Evolutionary conservation across 345 rosid species (phyloP).

Genomic region (Odontarrhena argentea): DNA sequence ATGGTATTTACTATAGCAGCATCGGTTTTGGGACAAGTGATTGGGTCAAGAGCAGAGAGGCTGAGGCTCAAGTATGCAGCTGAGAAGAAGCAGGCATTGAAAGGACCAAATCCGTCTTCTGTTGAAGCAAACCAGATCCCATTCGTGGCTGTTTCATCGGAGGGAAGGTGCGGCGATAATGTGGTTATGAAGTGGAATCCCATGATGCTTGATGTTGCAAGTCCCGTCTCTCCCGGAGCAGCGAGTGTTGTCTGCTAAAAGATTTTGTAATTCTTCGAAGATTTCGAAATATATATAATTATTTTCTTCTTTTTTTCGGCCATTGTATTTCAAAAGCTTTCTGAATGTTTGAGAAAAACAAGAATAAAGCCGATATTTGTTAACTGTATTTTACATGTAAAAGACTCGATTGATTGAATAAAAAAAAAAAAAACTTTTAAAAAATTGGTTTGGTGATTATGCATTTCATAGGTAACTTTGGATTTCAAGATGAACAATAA

Average conservation of each 20-base stretch:
- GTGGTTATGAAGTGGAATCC: constrained; percentile 43
- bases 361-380: constrained; percentile 33
- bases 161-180: constrained; percentile 39
- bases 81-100: constrained; percentile 39
- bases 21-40: constrained; percentile 79
- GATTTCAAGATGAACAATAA: background rate
- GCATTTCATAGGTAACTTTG: background rate
- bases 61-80: constrained; percentile 61
- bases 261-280: constrained; percentile 21
- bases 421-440: background rate
- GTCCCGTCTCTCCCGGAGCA: constrained; percentile 39
- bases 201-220: constrained; percentile 36
- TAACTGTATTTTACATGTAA: constrained; percentile 21
- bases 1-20: constrained; percentile 96
- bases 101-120: background rate
- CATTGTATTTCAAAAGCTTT: constrained; percentile 30
- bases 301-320: constrained; percentile 10
- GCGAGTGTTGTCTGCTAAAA: constrained; percentile 39
- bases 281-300: constrained; percentile 14
- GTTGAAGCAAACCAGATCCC: constrained; percentile 14
- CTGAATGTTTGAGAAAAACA: constrained; percentile 30
- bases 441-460: background rate
- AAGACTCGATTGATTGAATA: constrained; percentile 33
- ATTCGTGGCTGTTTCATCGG: constrained; percentile 23
- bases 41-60: constrained; percentile 98